Conservation (phyloP, 108 stramenopile genomes). For the Nitzschia sp. region DNA sequence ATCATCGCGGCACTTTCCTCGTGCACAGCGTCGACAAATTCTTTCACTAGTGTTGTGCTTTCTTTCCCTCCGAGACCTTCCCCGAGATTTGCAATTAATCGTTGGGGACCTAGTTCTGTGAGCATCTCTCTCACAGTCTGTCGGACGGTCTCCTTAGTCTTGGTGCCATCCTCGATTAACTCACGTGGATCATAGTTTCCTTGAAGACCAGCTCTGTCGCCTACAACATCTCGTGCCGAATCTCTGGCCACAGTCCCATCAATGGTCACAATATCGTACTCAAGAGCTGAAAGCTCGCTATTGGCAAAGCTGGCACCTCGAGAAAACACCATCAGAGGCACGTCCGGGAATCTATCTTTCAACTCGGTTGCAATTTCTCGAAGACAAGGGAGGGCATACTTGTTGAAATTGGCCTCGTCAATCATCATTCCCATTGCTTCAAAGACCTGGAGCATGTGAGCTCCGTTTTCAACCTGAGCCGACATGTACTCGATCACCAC, state of each 20-base stretch:
- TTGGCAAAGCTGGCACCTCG: conserved; percentile 86
- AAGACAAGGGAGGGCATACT: conserved; percentile 87
- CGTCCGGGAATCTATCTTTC: conserved; percentile 83
- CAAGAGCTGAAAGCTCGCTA: conserved; percentile 55
- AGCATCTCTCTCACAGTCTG: conserved; percentile 74
- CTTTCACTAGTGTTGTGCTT: conserved; percentile 80
- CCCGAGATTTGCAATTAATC: conserved; percentile 93
- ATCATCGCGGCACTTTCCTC: conserved; percentile 85
- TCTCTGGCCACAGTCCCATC: conserved; percentile 81
- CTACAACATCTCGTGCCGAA: conserved; percentile 59
- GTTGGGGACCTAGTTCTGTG: conserved; percentile 77
- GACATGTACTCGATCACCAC: conserved; percentile 94
- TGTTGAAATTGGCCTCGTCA: conserved; percentile 76
- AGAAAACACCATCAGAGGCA: conserved; percentile 92
- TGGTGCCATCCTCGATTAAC: conserved; percentile 62
- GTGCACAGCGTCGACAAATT: conserved; percentile 89
- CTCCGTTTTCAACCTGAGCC: conserved; percentile 89
- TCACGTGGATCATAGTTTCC: conserved; percentile 91
- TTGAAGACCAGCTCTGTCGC: conserved; percentile 69
- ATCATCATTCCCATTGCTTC: conserved; percentile 98
- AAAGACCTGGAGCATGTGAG: conserved; percentile 91
- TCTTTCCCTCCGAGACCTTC: conserved; percentile 95
- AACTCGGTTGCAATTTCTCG: conserved; percentile 68
- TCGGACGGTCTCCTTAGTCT: conserved; percentile 73
- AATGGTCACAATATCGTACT: conserved; percentile 93